Conservation (phyloP, 2,329 filamentous ascomycete species). For the Alternaria infectoria region DNA sequence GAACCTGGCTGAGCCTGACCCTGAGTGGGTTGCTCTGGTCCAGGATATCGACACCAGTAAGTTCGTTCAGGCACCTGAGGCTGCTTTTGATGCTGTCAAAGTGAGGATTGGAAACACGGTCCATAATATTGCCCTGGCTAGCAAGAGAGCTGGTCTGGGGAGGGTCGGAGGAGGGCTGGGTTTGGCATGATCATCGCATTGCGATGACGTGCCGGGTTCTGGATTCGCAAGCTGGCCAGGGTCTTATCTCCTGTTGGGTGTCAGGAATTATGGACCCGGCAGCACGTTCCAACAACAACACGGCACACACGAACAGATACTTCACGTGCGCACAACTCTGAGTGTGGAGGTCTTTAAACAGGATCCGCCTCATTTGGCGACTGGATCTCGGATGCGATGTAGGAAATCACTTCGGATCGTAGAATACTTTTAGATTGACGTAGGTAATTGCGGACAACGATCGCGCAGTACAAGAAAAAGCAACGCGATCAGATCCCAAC, state of each 20-base stretch:
- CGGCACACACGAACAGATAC: not conserved
- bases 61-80: constrained; percentile 26
- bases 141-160: constrained; percentile 21
- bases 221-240: not conserved
- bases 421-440: not conserved
- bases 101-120: constrained; percentile 55
- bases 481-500: not conserved
- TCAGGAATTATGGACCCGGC: constrained; percentile 8
- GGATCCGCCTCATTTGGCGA: not conserved
- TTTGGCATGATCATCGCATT: constrained; percentile 15
- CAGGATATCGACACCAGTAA: constrained; percentile 28
- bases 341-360: not conserved
- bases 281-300: constrained; percentile 10
- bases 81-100: constrained; percentile 53
- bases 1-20: constrained; percentile 55
- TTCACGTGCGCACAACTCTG: not conserved
- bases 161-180: constrained; percentile 22
- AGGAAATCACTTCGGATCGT: not conserved
- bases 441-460: not conserved
- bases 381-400: not conserved
- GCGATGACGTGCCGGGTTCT: constrained; percentile 11
- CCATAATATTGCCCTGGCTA: constrained; percentile 38
- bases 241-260: constrained; percentile 5
- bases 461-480: not conserved
- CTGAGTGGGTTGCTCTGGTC: constrained; percentile 33